Base-by-base conservation (phyloP, 768 basidiomycete species). In the Phaffia australis region DNA sequence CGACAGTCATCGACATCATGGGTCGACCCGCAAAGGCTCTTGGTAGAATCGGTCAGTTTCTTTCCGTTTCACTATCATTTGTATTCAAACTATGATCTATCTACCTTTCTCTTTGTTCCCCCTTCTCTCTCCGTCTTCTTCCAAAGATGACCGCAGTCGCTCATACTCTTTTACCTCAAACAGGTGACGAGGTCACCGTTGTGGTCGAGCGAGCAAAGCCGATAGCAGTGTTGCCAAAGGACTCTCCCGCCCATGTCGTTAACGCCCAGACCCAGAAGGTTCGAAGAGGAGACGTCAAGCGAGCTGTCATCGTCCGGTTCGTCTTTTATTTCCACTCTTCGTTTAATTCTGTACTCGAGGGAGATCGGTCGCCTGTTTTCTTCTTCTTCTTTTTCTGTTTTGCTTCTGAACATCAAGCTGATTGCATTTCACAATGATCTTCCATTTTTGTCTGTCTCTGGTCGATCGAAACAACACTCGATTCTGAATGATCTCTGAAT, bases 101-200 rank as follows among this genome's bases (percentile, higher is more conserved):
- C n/a, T 21, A 27, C 8, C 52, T 27, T 35, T 56, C 52, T 55
- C 49, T 55, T 63, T 23, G 7, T 60, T 11, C 51, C 52, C 32
- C 25, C 52, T 29, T 29, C 19, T 25, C 51, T 25, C 1, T 58
- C n/a, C n/a, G n/a, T n/a, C n/a, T n/a, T n/a, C n/a, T n/a, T n/a
- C n/a, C n/a, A n/a, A n/a, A n/a, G n/a, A n/a, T n/a, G n/a, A n/a
- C n/a, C n/a, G n/a, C n/a, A n/a, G n/a, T n/a, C n/a, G n/a, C n/a
- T 51, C 50, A 16, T 27, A 9, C 49, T 25, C 16, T 27, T 29
- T 49, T 14, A 30, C 11, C 14, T 58, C 48, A 1, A 11, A 15
- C 62, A 68, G 67, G 67, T 3, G 67, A 68, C 51, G 67, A 68
- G 56, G 62, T 68, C 23, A 60, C 57, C 1, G 62, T 68, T 11